A percentile compares a stretch with the other conserved stretches of the same genome.
phyloP scores from a whole-genome alignment of 768 basidiomycete species.

The Daedalea quercina region DNA sequence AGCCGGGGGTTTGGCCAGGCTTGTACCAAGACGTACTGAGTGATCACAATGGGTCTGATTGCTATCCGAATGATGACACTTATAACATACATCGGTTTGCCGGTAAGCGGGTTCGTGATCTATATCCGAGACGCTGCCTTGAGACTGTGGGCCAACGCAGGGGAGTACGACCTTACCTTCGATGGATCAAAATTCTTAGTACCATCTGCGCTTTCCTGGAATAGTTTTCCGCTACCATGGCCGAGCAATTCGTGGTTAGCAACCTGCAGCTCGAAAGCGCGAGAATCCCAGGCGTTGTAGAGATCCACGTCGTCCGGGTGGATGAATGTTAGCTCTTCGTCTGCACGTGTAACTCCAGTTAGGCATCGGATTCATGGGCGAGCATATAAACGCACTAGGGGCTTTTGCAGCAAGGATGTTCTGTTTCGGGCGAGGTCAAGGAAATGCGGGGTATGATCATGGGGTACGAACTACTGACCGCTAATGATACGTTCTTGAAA shows the following conservation, averaged over 20 bases:
- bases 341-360: conserved; percentile 26
- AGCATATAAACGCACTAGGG: conserved; percentile 43
- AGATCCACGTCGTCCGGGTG: conserved; percentile 70
- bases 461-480: conserved; percentile 42
- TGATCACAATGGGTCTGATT: background rate
- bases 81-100: conserved; percentile 54
- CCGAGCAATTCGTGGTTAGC: conserved; percentile 88
- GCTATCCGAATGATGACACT: background rate
- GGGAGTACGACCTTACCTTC: conserved; percentile 29
- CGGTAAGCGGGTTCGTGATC: conserved; percentile 80
- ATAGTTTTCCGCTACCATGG: conserved; percentile 79
- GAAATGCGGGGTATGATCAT: background rate
- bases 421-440: conserved; percentile 24
- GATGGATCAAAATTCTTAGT: conserved; percentile 76
- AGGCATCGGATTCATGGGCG: background rate
- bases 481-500: conserved; percentile 86
- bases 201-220: conserved; percentile 71
- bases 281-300: conserved; percentile 72
- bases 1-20: conserved; percentile 76
- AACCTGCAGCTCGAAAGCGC: conserved; percentile 82
- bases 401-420: conserved; percentile 87
- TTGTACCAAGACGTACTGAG: conserved; percentile 80
- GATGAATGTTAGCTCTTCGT: conserved; percentile 76
- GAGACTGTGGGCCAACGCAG: background rate
- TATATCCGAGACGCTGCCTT: conserved; percentile 21